Conservation (phyloP, 495 filamentous ascomycete species). For the Penicillium lagena region DNA sequence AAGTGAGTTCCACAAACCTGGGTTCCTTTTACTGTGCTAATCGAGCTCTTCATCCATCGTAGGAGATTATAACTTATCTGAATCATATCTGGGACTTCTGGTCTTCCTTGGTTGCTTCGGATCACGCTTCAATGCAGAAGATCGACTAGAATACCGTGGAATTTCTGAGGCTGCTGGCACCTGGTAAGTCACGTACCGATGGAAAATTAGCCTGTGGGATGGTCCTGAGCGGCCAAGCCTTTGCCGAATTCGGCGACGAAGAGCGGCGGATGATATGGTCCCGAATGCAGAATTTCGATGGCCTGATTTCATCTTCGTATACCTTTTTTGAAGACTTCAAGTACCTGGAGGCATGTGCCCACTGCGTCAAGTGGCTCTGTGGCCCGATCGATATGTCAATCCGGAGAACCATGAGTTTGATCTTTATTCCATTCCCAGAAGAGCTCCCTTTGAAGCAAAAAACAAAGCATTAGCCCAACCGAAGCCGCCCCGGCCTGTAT, state of each 20-base stretch:
- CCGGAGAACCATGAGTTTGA: conserved; percentile 6
- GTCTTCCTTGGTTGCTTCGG: conserved; percentile 3
- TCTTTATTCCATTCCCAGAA: conserved; percentile 1
- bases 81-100: conserved; percentile 6
- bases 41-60: neutral
- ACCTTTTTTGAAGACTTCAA: conserved; percentile 32
- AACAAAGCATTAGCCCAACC: too few relatives aligned
- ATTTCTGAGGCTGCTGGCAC: conserved; percentile 2
- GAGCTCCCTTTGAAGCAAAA: neutral
- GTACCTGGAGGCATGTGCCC: conserved; percentile 17
- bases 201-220: conserved; percentile 1
- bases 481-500: too few relatives aligned
- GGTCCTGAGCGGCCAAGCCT: conserved; percentile 12
- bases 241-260: conserved; percentile 17
- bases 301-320: conserved; percentile 24
- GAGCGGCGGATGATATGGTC: conserved; percentile 16
- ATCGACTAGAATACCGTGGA: conserved; percentile 5
- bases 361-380: conserved; percentile 22
- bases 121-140: neutral
- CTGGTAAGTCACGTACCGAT: neutral
- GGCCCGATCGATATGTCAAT: conserved; percentile 2
- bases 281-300: conserved; percentile 9
- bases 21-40: neutral
- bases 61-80: conserved; percentile 13
- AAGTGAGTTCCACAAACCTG: conserved; percentile 3